Base-by-base conservation (phyloP, 176 grass and related monocot species). In the Lolium rigidum region DNA sequence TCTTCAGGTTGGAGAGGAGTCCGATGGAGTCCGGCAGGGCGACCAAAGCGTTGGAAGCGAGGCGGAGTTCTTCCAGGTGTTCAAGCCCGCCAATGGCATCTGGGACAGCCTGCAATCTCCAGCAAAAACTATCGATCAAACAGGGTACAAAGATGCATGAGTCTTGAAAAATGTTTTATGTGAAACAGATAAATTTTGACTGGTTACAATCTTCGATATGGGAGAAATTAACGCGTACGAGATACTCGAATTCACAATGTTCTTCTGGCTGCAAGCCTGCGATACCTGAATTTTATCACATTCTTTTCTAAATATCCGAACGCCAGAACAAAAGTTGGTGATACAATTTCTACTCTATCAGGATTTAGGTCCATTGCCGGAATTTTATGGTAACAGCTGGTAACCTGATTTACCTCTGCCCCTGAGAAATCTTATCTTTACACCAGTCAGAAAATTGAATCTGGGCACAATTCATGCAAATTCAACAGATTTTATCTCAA, bases 1-100 rank as follows among this genome's bases (percentile, higher is more conserved):
- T 91, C 88, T 92, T 98, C 18, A 98, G 78, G 80, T 88, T 92
- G 52, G 75, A 84, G 62, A 98, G 88, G 17, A 92, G 85, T n/a
- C 96, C 96, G 20, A 94, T 95, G 57, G 96, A 91, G 61, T 94
- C 88, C 18, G 92, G 96, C 15, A 98, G 84, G 4, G 66, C 78
- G 69, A 87, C 77, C 59, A 98, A 81, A n/a, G 61, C 4, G 56
- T 94, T 95, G 82, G 92, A 94, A 64, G 86, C 78, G 2, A 98
- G 74, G 15, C 84, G 48, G 31, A 98, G 90, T 62, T 98, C 88
- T 88, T 98, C 93, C 2, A 98, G 88, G 24, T 79, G 86, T 50
- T 94, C 88, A 10, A 95, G 85, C 50, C 86, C 88, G 64, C 86
- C 91, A 56, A 95, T 94, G 44, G 90, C 90, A 86, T 98, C 96